Conservation (phyloP, 1,284 basidiomycete species). For the Boletus mariae region DNA sequence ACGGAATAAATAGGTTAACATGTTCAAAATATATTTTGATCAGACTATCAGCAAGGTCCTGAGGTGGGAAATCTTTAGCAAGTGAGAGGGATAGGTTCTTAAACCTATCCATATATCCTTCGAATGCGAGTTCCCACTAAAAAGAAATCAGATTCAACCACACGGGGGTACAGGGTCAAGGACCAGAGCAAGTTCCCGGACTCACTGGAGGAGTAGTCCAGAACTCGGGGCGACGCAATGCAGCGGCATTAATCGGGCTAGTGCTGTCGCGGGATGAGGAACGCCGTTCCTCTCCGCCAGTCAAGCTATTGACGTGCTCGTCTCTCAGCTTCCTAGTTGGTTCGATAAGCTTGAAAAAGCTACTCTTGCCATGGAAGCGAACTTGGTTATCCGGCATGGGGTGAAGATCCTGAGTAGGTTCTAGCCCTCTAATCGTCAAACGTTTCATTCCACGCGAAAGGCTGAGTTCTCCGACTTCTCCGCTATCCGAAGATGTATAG, state of each 20-base stretch:
- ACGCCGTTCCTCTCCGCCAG: constrained; percentile 16
- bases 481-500: constrained; percentile 39
- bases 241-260: constrained; percentile 23
- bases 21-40: constrained; percentile 66
- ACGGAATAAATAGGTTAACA: constrained; percentile 53
- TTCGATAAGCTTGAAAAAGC: constrained; percentile 51
- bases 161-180: neutral
- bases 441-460: constrained; percentile 38
- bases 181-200: neutral
- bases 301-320: constrained; percentile 38
- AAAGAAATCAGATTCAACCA: constrained; percentile 4
- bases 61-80: constrained; percentile 50
- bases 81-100: constrained; percentile 37
- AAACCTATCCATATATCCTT: constrained; percentile 41
- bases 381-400: constrained; percentile 34
- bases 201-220: constrained; percentile 37
- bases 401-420: constrained; percentile 27
- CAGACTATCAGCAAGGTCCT: constrained; percentile 52
- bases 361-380: constrained; percentile 64
- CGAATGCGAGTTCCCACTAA: constrained; percentile 61
- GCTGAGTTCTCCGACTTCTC: constrained; percentile 38
- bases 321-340: constrained; percentile 51
- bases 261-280: constrained; percentile 16
- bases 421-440: constrained; percentile 38
- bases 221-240: constrained; percentile 32